phyloP scores from a whole-genome alignment of 2,329 filamentous ascomycete genomes.

The Plenodomus lindquistii region DNA sequence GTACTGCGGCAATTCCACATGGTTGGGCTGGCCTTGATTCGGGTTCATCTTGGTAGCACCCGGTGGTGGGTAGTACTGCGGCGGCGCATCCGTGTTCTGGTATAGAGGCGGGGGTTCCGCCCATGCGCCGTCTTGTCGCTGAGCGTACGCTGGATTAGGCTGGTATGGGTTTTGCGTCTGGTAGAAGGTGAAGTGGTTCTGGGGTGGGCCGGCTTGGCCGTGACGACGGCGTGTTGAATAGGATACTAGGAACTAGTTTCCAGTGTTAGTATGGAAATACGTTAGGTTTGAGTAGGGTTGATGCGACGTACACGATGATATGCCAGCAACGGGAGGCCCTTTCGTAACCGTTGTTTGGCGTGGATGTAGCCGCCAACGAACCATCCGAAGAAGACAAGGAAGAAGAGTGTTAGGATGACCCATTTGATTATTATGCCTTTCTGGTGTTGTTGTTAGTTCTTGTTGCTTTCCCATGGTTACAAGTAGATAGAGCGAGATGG shows the following conservation, averaged over 20 bases:
- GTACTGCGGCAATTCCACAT: conserved; percentile 36
- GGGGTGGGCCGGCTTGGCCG: conserved; percentile 29
- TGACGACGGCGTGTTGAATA: conserved; percentile 41
- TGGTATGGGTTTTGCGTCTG: conserved; percentile 26
- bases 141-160: conserved; percentile 20
- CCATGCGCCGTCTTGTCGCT: conserved; percentile 35
- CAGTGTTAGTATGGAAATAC: not conserved
- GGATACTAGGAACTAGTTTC: conserved; percentile 49
- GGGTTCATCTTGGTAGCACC: conserved; percentile 36
- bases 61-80: conserved; percentile 37
- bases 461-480: not conserved
- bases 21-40: conserved; percentile 18
- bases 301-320: conserved; percentile 65
- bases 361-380: conserved; percentile 71
- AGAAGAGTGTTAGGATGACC: conserved; percentile 66
- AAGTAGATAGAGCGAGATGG: not conserved
- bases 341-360: conserved; percentile 67
- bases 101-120: conserved; percentile 42
- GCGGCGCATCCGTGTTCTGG: conserved; percentile 39
- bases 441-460: conserved; percentile 44
- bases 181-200: conserved; percentile 48
- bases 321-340: conserved; percentile 65
- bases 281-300: not conserved
- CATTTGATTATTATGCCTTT: conserved; percentile 71
- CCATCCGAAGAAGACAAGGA: conserved; percentile 63